Conservation (phyloP, 805 yeast species). For the Maudiozyma barnettii region DNA sequence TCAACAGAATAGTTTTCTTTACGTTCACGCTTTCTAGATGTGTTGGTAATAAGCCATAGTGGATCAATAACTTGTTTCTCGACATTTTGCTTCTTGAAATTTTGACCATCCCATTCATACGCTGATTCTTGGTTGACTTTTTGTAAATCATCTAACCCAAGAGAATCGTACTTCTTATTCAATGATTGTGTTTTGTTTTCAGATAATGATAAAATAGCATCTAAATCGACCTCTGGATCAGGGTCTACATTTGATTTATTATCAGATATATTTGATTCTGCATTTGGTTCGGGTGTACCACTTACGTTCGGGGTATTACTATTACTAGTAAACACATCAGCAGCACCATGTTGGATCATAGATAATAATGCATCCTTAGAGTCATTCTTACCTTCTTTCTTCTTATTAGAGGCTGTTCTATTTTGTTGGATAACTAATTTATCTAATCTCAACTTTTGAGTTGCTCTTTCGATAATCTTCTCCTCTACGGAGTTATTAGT, state of each 20-base stretch:
- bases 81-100: slow-evolving; percentile 56
- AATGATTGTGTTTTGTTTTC: slow-evolving; percentile 56
- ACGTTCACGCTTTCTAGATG: slow-evolving; percentile 59
- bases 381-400: slow-evolving; percentile 25
- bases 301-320: slow-evolving; percentile 1
- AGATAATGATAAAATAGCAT: slow-evolving; percentile 48
- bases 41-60: slow-evolving; percentile 59
- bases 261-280: not conserved
- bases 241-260: slow-evolving; percentile 19
- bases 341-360: slow-evolving; percentile 81
- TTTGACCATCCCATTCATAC: slow-evolving; percentile 83
- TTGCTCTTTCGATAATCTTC: slow-evolving; percentile 70
- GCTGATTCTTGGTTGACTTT: slow-evolving; percentile 67
- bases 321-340: slow-evolving; percentile 38
- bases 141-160: slow-evolving; percentile 71
- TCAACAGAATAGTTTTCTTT: slow-evolving; percentile 75
- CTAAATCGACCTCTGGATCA: slow-evolving; percentile 47
- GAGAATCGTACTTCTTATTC: slow-evolving; percentile 51
- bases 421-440: slow-evolving; percentile 80
- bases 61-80: slow-evolving; percentile 42
- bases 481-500: slow-evolving; percentile 81
- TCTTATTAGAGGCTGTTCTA: slow-evolving; percentile 27
- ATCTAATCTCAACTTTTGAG: slow-evolving; percentile 68
- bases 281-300: slow-evolving; percentile 21
- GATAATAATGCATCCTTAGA: slow-evolving; percentile 64